A percentile compares a stretch with the other conserved stretches of the same genome.
Evolutionary conservation across 495 filamentous ascomycete genomes (phyloP).

Genomic region (Penicillium argentinense): DNA sequence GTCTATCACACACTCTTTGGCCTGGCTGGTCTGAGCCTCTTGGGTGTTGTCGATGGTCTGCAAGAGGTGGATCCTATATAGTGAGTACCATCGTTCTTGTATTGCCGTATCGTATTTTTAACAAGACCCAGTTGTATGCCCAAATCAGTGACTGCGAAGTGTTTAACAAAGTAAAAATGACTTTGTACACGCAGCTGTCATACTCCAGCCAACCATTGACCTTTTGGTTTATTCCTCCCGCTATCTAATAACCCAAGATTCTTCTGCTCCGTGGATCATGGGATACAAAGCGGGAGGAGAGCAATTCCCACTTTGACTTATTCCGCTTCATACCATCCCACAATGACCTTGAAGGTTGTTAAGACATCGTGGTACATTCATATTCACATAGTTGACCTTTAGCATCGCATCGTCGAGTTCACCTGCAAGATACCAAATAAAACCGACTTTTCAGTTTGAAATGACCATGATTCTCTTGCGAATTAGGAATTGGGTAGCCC

Average conservation of each 20-base stretch:
- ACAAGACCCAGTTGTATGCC: slow-evolving; percentile 65
- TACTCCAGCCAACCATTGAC: background rate
- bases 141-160: slow-evolving; percentile 59
- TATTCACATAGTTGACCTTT: slow-evolving; percentile 1
- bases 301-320: slow-evolving; percentile 45
- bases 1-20: slow-evolving; percentile 95
- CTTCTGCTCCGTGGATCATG: slow-evolving; percentile 47
- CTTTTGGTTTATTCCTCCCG: slow-evolving; percentile 49
- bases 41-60: slow-evolving; percentile 72
- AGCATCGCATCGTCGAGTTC: background rate
- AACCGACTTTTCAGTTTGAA: too few relatives aligned
- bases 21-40: slow-evolving; percentile 81
- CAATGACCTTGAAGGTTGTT: slow-evolving; percentile 41
- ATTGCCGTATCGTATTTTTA: background rate
- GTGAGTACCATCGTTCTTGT: slow-evolving; percentile 48
- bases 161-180: slow-evolving; percentile 35
- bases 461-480: too few relatives aligned
- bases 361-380: slow-evolving; percentile 45
- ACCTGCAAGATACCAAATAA: slow-evolving; percentile 6
- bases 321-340: slow-evolving; percentile 50
- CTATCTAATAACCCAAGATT: slow-evolving; percentile 71
- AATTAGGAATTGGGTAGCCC: too few relatives aligned
- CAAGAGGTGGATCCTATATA: slow-evolving; percentile 85
- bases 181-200: background rate
- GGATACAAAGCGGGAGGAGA: slow-evolving; percentile 79